Evolutionary conservation across 192 early-diverging fungal genomes (phyloP).

Genomic region (Linderina pennispora): DNA sequence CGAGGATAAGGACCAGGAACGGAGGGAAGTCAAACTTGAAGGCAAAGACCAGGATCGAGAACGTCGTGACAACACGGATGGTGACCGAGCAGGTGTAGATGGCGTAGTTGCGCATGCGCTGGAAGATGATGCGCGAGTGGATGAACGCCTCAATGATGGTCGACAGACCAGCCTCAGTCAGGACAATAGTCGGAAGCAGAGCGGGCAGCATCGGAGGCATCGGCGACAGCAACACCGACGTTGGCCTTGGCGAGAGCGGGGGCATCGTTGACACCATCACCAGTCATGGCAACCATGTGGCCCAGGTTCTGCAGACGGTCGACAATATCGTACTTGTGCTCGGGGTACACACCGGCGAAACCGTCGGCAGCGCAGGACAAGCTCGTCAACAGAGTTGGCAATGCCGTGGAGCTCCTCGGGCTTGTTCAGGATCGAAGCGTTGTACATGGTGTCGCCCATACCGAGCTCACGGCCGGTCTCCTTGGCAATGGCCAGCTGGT

Average conservation of each 20-base stretch:
- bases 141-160: conserved; percentile 91
- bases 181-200: conserved; percentile 74
- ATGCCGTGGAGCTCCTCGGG: conserved; percentile 56
- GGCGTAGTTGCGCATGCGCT: conserved; percentile 90
- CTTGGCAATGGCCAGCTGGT: conserved; percentile 85
- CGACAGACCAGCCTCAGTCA: conserved; percentile 71
- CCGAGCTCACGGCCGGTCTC: conserved; percentile 64
- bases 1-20: conserved; percentile 80
- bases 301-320: conserved; percentile 61
- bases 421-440: conserved; percentile 57
- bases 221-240: conserved; percentile 70
- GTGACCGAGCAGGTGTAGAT: conserved; percentile 90
- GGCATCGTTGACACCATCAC: conserved; percentile 70
- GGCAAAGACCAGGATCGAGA: conserved; percentile 66
- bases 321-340: conserved; percentile 70
- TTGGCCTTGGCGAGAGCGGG: conserved; percentile 66
- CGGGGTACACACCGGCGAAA: conserved; percentile 61
- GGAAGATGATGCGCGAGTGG: conserved; percentile 89
- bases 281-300: conserved; percentile 68
- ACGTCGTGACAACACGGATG: conserved; percentile 69
- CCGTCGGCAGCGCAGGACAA: conserved; percentile 60
- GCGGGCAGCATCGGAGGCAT: conserved; percentile 70
- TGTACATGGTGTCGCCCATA: conserved; percentile 71
- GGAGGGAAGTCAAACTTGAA: conserved; percentile 81
- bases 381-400: conserved; percentile 50